A percentile compares a stretch with the other conserved stretches of the same genome.
phyloP scores from a whole-genome alignment of 164 flowering plant genomes.

The Vitis vinifera region DNA sequence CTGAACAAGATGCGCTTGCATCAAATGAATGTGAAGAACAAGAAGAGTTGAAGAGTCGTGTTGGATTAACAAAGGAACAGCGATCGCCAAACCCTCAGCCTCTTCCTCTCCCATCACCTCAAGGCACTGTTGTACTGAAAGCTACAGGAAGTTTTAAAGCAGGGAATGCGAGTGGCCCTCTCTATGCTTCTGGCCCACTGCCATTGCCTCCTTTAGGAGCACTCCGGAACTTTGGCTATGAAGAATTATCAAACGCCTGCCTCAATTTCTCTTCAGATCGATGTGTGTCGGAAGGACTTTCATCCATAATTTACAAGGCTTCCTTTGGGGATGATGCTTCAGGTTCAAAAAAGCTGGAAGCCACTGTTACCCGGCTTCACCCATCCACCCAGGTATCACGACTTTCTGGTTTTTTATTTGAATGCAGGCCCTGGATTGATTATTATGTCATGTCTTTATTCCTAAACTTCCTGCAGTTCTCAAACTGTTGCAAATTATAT shows the following conservation, averaged over 20 bases:
- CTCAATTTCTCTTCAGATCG: conserved; percentile 74
- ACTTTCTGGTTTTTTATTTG: background rate
- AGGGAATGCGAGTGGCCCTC: conserved; percentile 53
- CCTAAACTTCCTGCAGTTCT: background rate
- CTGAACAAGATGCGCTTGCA: conserved; percentile 60
- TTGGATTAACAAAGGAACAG: conserved; percentile 47
- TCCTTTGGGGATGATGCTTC: conserved; percentile 79
- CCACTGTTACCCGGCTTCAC: conserved; percentile 84
- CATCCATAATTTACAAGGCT: conserved; percentile 71
- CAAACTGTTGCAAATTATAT: background rate
- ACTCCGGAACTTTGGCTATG: conserved; percentile 62
- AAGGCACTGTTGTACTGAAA: conserved; percentile 41
- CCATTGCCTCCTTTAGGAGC: conserved; percentile 78
- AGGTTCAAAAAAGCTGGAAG: conserved; percentile 67
- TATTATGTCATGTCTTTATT: background rate
- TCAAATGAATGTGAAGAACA: conserved; percentile 59
- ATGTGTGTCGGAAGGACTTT: conserved; percentile 80
- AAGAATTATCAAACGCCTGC: conserved; percentile 83
- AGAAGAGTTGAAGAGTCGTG: conserved; percentile 52
- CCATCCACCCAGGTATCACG: conserved; percentile 59
- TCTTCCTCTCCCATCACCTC: conserved; percentile 92
- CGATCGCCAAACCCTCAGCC: conserved; percentile 68
- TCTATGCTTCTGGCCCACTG: conserved; percentile 72
- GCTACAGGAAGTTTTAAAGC: conserved; percentile 68
- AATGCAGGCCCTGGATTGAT: background rate